phyloP scores from a whole-genome alignment of 768 basidiomycete species.

The Leccinum longicurvipes region DNA sequence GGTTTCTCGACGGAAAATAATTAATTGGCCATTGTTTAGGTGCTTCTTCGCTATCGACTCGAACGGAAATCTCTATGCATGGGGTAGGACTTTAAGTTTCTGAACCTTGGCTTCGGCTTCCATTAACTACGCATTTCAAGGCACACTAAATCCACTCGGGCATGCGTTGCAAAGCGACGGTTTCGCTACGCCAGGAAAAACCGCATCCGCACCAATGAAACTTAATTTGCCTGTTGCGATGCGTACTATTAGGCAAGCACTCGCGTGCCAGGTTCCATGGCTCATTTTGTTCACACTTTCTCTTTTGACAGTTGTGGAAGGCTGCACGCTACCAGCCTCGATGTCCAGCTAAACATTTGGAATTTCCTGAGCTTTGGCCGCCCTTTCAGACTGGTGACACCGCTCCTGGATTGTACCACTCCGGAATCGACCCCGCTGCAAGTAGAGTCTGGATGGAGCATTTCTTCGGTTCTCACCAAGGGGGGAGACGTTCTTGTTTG shows the following conservation, averaged over 20 bases:
- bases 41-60: conserved; percentile 86
- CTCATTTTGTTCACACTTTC: conserved; percentile 11
- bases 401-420: conserved; percentile 39
- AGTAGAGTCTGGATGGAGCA: conserved; percentile 79
- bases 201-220: conserved; percentile 50
- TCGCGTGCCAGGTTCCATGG: neutral
- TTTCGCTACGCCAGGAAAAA: conserved; percentile 52
- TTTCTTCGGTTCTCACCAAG: conserved; percentile 69
- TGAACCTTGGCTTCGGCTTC: neutral
- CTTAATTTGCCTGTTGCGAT: conserved; percentile 57
- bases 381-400: conserved; percentile 56
- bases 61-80: conserved; percentile 67
- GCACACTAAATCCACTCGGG: conserved; percentile 52
- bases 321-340: conserved; percentile 65
- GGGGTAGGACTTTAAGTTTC: conserved; percentile 51
- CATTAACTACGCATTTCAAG: conserved; percentile 35
- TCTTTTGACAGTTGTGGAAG: conserved; percentile 63
- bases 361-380: conserved; percentile 76
- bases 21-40: conserved; percentile 41
- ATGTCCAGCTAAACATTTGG: conserved; percentile 61
- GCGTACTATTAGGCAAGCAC: conserved; percentile 59
- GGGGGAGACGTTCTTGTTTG: conserved; percentile 72
- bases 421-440: conserved; percentile 50
- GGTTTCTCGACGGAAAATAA: neutral
- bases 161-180: conserved; percentile 46